A percentile compares a stretch with the other conserved stretches of the same genome.
Conservation (phyloP, 2,329 filamentous ascomycete genomes). For the Colletotrichum tanaceti region DNA sequence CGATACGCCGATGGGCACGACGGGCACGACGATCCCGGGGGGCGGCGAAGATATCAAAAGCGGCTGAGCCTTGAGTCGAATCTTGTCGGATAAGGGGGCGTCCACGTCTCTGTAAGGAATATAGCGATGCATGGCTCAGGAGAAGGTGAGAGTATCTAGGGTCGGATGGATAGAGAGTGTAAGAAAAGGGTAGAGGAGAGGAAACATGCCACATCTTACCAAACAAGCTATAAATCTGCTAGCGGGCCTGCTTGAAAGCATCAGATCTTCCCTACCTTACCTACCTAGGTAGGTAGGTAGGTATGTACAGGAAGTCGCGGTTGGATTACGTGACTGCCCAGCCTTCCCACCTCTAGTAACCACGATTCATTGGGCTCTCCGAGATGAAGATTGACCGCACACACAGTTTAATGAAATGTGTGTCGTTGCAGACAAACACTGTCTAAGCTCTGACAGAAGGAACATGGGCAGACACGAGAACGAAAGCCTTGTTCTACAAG, state of each 20-base stretch:
- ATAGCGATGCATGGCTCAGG: slow-evolving; percentile 57
- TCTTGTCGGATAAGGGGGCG: slow-evolving; percentile 56
- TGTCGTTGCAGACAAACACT: too few relatives aligned
- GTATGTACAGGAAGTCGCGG: not conserved
- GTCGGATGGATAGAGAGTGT: not conserved
- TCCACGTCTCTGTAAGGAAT: slow-evolving; percentile 56
- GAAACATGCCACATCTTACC: too few relatives aligned
- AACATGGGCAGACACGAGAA: too few relatives aligned
- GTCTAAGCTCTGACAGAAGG: too few relatives aligned
- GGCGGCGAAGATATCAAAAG: not conserved
- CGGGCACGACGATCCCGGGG: not conserved
- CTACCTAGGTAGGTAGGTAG: too few relatives aligned
- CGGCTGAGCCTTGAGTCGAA: slow-evolving; percentile 42
- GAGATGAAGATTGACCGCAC: too few relatives aligned
- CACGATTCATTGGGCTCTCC: too few relatives aligned
- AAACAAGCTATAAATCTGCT: too few relatives aligned
- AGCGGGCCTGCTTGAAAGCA: too few relatives aligned
- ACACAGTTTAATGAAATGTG: too few relatives aligned
- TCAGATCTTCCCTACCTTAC: not conserved
- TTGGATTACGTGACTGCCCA: not conserved
- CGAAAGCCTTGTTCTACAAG: too few relatives aligned
- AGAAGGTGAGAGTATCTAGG: not conserved
- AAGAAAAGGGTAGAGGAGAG: not conserved
- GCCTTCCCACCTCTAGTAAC: not conserved
- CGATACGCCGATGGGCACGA: slow-evolving; percentile 46